Percentiles rank a stretch among this genome's conserved stretches.
Conservation (phyloP, 192 early-diverging fungal genomes). For the Coemansia sp. region DNA sequence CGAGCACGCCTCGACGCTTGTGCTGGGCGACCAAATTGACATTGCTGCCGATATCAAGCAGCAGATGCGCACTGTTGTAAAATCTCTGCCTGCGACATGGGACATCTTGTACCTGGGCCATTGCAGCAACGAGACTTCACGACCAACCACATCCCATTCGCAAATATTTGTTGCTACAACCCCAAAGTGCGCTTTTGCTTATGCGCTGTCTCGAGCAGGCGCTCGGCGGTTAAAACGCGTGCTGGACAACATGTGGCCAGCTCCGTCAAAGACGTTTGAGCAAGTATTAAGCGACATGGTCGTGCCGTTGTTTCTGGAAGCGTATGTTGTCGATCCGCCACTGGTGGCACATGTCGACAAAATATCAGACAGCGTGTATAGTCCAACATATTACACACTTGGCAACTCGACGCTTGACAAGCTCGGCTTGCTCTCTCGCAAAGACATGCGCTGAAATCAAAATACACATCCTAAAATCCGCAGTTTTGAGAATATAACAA, state of each 20-base stretch:
- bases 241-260: conserved; percentile 31
- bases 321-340: conserved; percentile 31
- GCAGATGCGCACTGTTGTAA: conserved; percentile 12
- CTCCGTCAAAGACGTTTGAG: conserved; percentile 15
- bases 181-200: conserved; percentile 28
- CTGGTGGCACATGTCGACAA: conserved; percentile 7
- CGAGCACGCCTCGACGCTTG: conserved; percentile 20
- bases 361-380: not conserved
- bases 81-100: conserved; percentile 13
- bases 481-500: not conserved
- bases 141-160: conserved; percentile 7
- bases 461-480: not conserved
- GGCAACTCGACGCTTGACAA: conserved; percentile 8
- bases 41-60: conserved; percentile 25
- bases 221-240: conserved; percentile 26
- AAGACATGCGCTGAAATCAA: not conserved
- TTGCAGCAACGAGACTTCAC: conserved; percentile 3
- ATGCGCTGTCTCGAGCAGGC: conserved; percentile 19
- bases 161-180: conserved; percentile 15
- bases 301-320: conserved; percentile 24
- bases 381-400: not conserved
- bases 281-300: conserved; percentile 23
- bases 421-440: conserved; percentile 2
- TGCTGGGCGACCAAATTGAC: conserved; percentile 23
- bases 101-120: conserved; percentile 31